Evolutionary conservation across 345 rosid genomes (phyloP), one percentile per base, ranked within the genome.

Genomic region (Populus deltoides): DNA sequence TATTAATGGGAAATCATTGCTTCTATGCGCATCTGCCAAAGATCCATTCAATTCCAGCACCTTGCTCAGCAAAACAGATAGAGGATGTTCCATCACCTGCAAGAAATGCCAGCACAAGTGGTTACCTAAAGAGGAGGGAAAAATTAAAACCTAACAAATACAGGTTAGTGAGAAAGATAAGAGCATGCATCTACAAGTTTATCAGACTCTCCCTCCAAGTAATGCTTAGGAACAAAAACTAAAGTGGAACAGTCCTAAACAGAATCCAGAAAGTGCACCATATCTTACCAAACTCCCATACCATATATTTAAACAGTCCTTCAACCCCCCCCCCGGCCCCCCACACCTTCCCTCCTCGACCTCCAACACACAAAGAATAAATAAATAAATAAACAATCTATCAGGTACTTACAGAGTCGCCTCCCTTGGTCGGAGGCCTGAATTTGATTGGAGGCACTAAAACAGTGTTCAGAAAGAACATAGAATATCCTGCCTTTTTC

Each of bases 51-150:
- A 68, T 71, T 86, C 87, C 72, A 96, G 84, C 33, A 96, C 92
- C 90, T 89, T 92, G 86, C 75, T 85, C 80, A 96, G 81, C 78
- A 90, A 82, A 77, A 90, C 89, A 29, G 99, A 93, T 81, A 90
- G 99, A 74, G 97, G 91, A 84, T 93, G 97, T 78, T 93, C 98
- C 93, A 90, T 93, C 78, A 92, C 93, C 98, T 94, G 66, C 55
- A 86, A 75, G 45, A 77, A 11, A 53, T 12, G 68, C 68, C 47
- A 68, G 63, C 6, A 71, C 61, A 71, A 62, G 38, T 25, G 5
- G 53, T 53, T 25, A n/a, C 57, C 25, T 10, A 71, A 49, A 71
- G 24, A 45, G 7, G 66, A 25, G 29, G 29, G 66, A 20, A 20
- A 20, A 25, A 25, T 20, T 24, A 6, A 9, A 61, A n/a, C 66